Conservation (phyloP, 1,139 yeast species). For the Kodamaea derodonti region DNA sequence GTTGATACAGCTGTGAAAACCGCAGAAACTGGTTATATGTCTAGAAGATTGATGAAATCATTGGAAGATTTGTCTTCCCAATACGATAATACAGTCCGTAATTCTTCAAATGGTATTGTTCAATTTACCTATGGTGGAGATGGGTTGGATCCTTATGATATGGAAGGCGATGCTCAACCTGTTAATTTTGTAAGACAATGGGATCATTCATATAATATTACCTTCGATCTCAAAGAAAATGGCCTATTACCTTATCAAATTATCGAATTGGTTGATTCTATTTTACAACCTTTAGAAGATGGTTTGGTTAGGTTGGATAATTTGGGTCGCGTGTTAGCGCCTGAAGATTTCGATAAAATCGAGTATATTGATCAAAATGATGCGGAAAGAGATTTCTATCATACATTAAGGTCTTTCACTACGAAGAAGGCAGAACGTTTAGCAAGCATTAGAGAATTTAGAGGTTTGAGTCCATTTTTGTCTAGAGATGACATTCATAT, state of each 20-base stretch:
- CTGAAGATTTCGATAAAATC: conserved; percentile 37
- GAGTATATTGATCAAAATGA: conserved; percentile 77
- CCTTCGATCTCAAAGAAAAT: conserved; percentile 52
- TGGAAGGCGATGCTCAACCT: conserved; percentile 98
- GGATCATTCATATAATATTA: conserved; percentile 83
- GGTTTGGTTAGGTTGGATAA: conserved; percentile 67
- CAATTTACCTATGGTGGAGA: conserved; percentile 99
- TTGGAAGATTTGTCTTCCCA: conserved; percentile 92
- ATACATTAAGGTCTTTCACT: conserved; percentile 65
- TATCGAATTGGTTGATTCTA: conserved; percentile 47
- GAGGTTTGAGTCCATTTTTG: conserved; percentile 36
- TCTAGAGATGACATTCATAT: conserved; percentile 32
- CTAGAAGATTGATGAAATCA: conserved; percentile 97
- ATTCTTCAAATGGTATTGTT: conserved; percentile 92
- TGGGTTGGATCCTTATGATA: conserved; percentile 95
- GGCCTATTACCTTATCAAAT: conserved; percentile 75
- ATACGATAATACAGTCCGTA: conserved; percentile 92
- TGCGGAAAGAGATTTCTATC: conserved; percentile 80
- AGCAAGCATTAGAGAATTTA: conserved; percentile 54
- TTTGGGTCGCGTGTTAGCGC: conserved; percentile 53
- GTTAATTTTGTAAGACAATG: conserved; percentile 92
- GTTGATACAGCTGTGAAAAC: conserved; percentile 99
- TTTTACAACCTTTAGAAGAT: conserved; percentile 59
- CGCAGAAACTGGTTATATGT: conserved; percentile 99
- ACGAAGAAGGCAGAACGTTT: conserved; percentile 52